Evolutionary conservation across 768 basidiomycete species (phyloP).

Genomic region (Tephrocybe sp.): DNA sequence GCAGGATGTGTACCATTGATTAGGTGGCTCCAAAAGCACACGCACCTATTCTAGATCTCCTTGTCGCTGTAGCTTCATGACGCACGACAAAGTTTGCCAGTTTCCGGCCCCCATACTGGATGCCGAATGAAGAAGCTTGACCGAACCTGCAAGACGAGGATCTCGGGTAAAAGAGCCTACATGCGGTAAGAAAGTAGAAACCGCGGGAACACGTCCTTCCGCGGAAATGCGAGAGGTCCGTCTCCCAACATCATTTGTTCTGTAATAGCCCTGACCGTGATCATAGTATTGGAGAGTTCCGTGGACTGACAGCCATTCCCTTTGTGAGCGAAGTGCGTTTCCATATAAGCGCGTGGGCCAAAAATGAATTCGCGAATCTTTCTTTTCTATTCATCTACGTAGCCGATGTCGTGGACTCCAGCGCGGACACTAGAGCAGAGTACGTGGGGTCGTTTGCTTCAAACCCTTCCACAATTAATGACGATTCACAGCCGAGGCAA

Average conservation of each 20-base stretch:
- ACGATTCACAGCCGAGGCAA: conserved; percentile 36
- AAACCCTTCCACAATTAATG: conserved; percentile 2
- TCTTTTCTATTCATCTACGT: conserved; percentile 20
- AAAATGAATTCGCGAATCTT: conserved; percentile 22
- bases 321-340: conserved; percentile 25
- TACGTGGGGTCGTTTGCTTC: conserved; percentile 22
- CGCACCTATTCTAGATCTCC: conserved; percentile 3
- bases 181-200: conserved; percentile 20
- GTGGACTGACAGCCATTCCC: conserved; percentile 38
- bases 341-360: conserved; percentile 33
- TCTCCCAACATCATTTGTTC: conserved; percentile 36
- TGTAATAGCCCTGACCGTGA: conserved; percentile 35
- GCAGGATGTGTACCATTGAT: background rate
- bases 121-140: conserved; percentile 16
- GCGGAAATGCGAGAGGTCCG: conserved; percentile 26
- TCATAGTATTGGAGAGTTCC: conserved; percentile 33
- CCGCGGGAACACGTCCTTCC: conserved; percentile 25
- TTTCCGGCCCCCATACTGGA: conserved; percentile 16
- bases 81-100: conserved; percentile 1
- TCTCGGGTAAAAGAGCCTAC: conserved; percentile 18
- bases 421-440: conserved; percentile 40
- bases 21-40: conserved; percentile 1
- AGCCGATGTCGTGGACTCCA: conserved; percentile 37
- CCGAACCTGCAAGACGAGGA: conserved; percentile 16
- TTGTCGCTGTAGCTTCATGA: conserved; percentile 5